phyloP scores from a whole-genome alignment of 2,329 filamentous ascomycete species.

The Akanthomyces muscarius region DNA sequence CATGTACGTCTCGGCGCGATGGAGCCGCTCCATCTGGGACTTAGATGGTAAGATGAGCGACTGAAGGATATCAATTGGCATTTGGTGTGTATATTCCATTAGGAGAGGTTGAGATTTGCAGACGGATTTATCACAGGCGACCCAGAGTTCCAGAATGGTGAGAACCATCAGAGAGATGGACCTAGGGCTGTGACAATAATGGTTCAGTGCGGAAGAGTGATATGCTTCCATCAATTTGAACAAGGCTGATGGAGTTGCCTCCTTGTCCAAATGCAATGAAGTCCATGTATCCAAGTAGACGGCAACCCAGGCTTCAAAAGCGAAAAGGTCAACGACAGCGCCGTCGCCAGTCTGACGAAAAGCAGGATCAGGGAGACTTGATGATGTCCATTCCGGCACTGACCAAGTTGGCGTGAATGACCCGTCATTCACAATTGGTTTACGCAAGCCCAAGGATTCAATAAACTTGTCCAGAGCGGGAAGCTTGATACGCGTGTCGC shows the following conservation, averaged over 20 bases:
- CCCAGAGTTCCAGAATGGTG: conserved; percentile 54
- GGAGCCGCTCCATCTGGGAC: conserved; percentile 42
- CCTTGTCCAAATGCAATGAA: conserved; percentile 18
- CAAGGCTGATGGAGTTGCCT: conserved; percentile 28
- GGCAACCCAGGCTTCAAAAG: conserved; percentile 48
- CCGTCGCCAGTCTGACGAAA: neutral
- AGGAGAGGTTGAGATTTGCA: conserved; percentile 37
- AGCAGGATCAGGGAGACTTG: neutral
- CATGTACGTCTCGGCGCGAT: conserved; percentile 44
- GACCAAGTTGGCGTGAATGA: neutral
- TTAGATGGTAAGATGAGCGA: conserved; percentile 42
- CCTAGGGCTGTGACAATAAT: conserved; percentile 41
- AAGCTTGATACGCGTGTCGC: too few relatives aligned
- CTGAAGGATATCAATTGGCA: conserved; percentile 37
- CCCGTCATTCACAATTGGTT: too few relatives aligned
- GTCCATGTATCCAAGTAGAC: conserved; percentile 37
- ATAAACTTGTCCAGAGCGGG: too few relatives aligned
- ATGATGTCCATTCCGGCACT: neutral
- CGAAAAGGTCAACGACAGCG: conserved; percentile 26
- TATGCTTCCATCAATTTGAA: conserved; percentile 32
- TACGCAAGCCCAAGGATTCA: too few relatives aligned
- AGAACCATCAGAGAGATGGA: conserved; percentile 50
- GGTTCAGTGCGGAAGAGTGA: conserved; percentile 22
- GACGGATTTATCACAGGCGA: conserved; percentile 49
- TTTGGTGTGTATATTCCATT: conserved; percentile 41